Conservation (phyloP, 345 rosid species). For the Nasturtium officinale region DNA sequence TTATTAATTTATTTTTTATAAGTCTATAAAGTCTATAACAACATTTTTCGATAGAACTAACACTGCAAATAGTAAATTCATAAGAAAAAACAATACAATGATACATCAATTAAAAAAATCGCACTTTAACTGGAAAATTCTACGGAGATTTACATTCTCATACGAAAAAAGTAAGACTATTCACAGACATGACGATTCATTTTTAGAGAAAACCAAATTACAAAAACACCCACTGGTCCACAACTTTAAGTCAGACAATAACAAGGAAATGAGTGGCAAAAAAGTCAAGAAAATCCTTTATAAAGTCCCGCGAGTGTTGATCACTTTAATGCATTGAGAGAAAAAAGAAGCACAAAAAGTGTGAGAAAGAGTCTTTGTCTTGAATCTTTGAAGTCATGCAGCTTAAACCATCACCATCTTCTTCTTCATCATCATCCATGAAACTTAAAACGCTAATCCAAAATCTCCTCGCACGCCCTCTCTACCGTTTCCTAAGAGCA, state of each 20-base stretch:
- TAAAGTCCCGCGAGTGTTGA: constrained; percentile 50
- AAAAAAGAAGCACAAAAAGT: constrained; percentile 18
- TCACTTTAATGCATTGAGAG: constrained; percentile 27
- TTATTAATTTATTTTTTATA: neutral
- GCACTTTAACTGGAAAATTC: constrained; percentile 7
- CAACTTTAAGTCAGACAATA: constrained; percentile 13
- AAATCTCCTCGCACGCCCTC: constrained; percentile 59
- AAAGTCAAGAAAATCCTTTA: constrained; percentile 49
- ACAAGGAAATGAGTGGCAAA: constrained; percentile 31
- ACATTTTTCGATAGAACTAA: constrained; percentile 19
- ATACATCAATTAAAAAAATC: neutral
- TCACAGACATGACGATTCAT: constrained; percentile 14
- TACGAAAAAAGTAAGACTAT: neutral
- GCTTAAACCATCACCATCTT: constrained; percentile 34
- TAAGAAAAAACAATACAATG: neutral
- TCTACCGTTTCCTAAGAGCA: constrained; percentile 61
- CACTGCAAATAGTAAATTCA: neutral
- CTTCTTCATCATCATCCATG: constrained; percentile 55
- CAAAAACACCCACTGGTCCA: constrained; percentile 29
- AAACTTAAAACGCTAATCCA: constrained; percentile 69
- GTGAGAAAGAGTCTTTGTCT: constrained; percentile 32
- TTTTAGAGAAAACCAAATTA: neutral
- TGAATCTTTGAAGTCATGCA: constrained; percentile 31
- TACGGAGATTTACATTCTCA: constrained; percentile 9
- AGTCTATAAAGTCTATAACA: neutral